Conservation (phyloP, 495 filamentous ascomycete genomes). For the Podospora didyma region DNA sequence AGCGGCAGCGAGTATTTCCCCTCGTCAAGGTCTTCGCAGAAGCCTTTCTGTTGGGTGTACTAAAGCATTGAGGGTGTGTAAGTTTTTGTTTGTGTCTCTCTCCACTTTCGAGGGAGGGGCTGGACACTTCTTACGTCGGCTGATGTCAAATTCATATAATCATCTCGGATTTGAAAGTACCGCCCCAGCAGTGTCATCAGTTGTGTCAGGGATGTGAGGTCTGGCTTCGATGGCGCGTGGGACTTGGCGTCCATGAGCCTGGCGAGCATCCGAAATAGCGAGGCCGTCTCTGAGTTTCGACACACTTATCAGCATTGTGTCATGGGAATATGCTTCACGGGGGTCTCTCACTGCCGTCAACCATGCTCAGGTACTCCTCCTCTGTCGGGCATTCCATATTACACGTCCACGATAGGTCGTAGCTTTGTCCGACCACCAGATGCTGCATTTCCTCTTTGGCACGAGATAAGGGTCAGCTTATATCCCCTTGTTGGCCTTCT, state of each 20-base stretch:
- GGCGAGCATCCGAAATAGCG: conserved; percentile 76
- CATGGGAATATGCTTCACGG: rapidly evolving
- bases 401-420: conserved; percentile 87
- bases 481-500: too few relatives aligned
- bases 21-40: conserved; percentile 54
- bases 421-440: conserved; percentile 80
- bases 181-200: conserved; percentile 75
- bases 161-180: conserved; percentile 84
- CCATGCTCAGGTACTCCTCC: conserved; percentile 90
- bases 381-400: conserved; percentile 76
- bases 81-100: too few relatives aligned
- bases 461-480: too few relatives aligned
- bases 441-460: conserved; percentile 69
- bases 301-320: too few relatives aligned
- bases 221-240: conserved; percentile 55
- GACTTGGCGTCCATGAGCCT: conserved; percentile 82
- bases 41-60: conserved; percentile 50
- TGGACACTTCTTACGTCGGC: conserved; percentile 1
- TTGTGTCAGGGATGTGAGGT: conserved; percentile 37
- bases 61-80: conserved; percentile 1
- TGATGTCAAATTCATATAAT: conserved; percentile 70
- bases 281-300: too few relatives aligned
- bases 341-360: conserved; percentile 56
- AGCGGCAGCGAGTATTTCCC: conserved; percentile 56
- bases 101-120: too few relatives aligned